Evolutionary conservation across 2,329 filamentous ascomycete genomes (phyloP).

Genomic region (Beauveria brongniartii): DNA sequence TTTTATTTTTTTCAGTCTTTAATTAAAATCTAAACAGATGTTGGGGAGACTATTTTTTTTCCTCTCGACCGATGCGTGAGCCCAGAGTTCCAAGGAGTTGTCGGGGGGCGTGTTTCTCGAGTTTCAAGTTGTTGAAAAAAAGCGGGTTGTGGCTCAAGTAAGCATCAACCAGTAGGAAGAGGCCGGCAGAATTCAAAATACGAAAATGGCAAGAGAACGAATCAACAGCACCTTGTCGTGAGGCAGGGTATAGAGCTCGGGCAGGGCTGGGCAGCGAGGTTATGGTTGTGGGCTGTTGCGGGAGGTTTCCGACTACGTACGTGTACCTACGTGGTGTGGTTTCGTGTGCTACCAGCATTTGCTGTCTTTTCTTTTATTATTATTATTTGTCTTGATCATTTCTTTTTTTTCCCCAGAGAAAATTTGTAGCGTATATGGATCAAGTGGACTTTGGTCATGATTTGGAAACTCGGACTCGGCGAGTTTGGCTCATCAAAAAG

Average conservation of each 20-base stretch:
- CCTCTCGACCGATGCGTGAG: neutral
- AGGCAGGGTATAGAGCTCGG: no score
- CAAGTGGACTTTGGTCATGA: neutral
- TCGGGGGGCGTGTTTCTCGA: constrained; percentile 3
- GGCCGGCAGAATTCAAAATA: neutral
- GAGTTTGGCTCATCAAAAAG: neutral
- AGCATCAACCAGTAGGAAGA: neutral
- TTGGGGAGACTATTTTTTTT: neutral
- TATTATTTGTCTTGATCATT: neutral
- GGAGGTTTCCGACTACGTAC: no score
- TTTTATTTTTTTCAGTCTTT: neutral
- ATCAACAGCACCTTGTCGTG: no score
- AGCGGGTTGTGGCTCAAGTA: constrained; percentile 2
- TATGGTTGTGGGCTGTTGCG: no score
- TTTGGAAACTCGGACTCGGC: neutral
- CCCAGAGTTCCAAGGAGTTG: constrained; percentile 9
- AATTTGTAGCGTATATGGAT: neutral
- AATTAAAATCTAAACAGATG: no score
- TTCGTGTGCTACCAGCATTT: neutral
- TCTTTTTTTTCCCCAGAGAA: no score
- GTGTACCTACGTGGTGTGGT: neutral
- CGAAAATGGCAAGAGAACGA: neutral
- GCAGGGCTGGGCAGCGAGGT: no score
- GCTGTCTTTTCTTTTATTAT: neutral
- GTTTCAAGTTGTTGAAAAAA: constrained; percentile 7